These are phyloP conservation scores for Candida ponderosae DNA, from an alignment of 805 yeast species.

Conservation along the genomic window DNA sequence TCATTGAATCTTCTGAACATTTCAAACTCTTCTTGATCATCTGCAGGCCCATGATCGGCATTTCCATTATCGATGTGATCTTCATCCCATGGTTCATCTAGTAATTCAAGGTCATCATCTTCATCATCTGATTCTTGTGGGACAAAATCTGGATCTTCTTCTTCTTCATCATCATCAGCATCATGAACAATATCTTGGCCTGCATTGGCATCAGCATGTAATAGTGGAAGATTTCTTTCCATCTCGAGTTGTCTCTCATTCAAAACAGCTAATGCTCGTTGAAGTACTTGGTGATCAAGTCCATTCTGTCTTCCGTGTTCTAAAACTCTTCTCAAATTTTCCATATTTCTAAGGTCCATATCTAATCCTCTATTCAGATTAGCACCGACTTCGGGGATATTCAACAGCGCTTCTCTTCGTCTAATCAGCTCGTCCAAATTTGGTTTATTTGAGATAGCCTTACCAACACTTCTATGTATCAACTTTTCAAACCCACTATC, in stretches of 20 bases:
- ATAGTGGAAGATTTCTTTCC: neutral
- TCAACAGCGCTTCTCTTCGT: no score
- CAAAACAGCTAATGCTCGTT: slow-evolving; percentile 1
- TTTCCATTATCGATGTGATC: slow-evolving; percentile 4
- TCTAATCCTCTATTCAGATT: slow-evolving; percentile 25
- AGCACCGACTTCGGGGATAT: slow-evolving; percentile 15
- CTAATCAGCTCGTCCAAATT: neutral
- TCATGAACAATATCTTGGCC: neutral
- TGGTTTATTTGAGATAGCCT: slow-evolving; percentile 4
- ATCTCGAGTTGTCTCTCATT: neutral
- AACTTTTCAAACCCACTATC: slow-evolving; percentile 63
- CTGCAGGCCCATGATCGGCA: slow-evolving; percentile 11
- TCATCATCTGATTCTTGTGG: slow-evolving; percentile 11
- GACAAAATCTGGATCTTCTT: slow-evolving; percentile 22
- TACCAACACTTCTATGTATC: slow-evolving; percentile 52
- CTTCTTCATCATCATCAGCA: slow-evolving; percentile 17
- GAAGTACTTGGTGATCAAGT: neutral
- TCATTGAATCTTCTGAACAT: slow-evolving; percentile 9
- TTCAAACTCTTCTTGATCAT: slow-evolving; percentile 12
- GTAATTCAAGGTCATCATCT: slow-evolving; percentile 12
- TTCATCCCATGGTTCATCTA: slow-evolving; percentile 1
- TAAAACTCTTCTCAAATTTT: neutral
- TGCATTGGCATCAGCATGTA: neutral
- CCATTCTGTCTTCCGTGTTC: neutral
- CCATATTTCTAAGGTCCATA: neutral